Percentiles rank a stretch among this genome's conserved stretches.
Evolutionary conservation across 2,329 filamentous ascomycete genomes (phyloP).

Genomic region (Rutstroemia sp.): DNA sequence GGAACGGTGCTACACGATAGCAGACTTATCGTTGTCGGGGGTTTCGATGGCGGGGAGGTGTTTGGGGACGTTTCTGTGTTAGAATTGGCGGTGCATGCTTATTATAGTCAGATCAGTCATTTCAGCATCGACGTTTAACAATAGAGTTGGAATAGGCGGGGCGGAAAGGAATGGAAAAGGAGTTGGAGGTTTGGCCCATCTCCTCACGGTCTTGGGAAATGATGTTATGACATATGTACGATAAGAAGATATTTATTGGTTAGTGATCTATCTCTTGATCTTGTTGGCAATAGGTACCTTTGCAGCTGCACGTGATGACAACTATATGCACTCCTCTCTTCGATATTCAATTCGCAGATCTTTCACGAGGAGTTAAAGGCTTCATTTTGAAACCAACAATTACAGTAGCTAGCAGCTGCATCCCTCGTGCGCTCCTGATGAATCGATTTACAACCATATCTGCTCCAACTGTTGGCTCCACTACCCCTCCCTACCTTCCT

Average conservation of each 20-base stretch:
- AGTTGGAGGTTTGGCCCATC: background rate
- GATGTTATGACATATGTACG: constrained; percentile 6
- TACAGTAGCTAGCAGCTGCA: no score
- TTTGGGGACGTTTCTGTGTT: constrained; percentile 62
- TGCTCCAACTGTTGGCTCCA: no score
- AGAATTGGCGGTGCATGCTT: constrained; percentile 62
- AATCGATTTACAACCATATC: no score
- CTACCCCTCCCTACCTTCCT: no score
- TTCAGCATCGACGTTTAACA: constrained; percentile 58
- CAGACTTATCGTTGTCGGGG: constrained; percentile 55
- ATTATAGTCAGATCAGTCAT: constrained; percentile 68
- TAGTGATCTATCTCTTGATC: background rate
- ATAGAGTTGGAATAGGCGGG: background rate
- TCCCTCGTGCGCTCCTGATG: no score
- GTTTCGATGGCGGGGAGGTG: constrained; percentile 60
- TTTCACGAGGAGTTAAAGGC: no score
- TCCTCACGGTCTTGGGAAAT: background rate
- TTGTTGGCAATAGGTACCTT: background rate
- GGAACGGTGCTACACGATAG: constrained; percentile 59
- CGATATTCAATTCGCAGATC: no score
- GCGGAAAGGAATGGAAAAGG: constrained; percentile 5
- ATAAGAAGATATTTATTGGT: constrained; percentile 4
- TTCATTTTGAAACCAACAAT: no score
- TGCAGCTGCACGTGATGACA: no score
- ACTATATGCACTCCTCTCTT: no score